Conservation (phyloP, 441 rosid genomes). For the Flueggea neowawraea region DNA sequence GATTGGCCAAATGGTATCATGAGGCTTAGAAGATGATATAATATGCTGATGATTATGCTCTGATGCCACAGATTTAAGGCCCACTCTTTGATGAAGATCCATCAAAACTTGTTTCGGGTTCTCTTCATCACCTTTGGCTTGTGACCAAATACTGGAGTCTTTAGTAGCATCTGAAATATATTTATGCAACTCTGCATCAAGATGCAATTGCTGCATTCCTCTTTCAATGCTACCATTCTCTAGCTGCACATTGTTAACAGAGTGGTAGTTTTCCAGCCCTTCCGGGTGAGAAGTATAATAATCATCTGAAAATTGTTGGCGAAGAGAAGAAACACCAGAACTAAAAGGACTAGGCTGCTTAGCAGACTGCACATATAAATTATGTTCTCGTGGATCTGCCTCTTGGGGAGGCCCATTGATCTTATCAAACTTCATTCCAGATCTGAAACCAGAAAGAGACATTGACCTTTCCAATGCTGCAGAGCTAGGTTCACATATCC, state of each 20-base stretch:
- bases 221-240: constrained; percentile 35
- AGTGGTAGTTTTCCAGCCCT: constrained; percentile 10
- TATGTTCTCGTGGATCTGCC: constrained; percentile 14
- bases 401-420: constrained; percentile 19
- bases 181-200: constrained; percentile 23
- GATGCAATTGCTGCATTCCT: constrained; percentile 23
- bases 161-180: constrained; percentile 23
- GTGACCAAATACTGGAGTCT: constrained; percentile 27
- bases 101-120: constrained; percentile 33
- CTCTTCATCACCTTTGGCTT: constrained; percentile 26
- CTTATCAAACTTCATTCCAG: constrained; percentile 30
- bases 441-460: constrained; percentile 21
- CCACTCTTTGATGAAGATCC: constrained; percentile 32
- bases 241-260: constrained; percentile 26
- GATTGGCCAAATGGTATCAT: not conserved
- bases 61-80: constrained; percentile 17
- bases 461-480: constrained; percentile 13
- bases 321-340: constrained; percentile 17
- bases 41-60: constrained; percentile 10
- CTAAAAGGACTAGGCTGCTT: constrained; percentile 18
- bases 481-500: constrained; percentile 20
- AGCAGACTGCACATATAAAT: constrained; percentile 18
- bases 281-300: constrained; percentile 13
- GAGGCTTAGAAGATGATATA: constrained; percentile 2
- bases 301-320: constrained; percentile 15